Conservation (phyloP, 1,139 yeast species). For the Candida gigantensis region DNA sequence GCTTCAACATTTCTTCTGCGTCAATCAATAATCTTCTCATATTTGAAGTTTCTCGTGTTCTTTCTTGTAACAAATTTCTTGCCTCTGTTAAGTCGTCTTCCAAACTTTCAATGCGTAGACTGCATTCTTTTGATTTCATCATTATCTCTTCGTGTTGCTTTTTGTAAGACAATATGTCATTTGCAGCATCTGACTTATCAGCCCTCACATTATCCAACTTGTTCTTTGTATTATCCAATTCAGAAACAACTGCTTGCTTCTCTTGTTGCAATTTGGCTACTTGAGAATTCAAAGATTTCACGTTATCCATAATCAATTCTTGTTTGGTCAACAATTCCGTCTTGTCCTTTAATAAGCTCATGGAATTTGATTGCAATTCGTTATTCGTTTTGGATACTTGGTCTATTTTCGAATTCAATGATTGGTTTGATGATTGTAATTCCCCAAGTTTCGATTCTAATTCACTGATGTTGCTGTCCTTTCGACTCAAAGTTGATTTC, state of each 20-base stretch:
- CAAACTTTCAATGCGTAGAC: slow-evolving; percentile 59
- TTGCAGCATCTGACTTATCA: slow-evolving; percentile 49
- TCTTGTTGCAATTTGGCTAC: slow-evolving; percentile 47
- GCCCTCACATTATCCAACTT: slow-evolving; percentile 51
- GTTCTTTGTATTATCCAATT: slow-evolving; percentile 51
- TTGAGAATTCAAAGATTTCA: slow-evolving; percentile 33
- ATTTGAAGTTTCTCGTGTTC: slow-evolving; percentile 75
- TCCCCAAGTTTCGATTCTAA: slow-evolving; percentile 39
- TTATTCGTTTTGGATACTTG: slow-evolving; percentile 46
- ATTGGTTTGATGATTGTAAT: slow-evolving; percentile 37
- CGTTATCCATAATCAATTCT: slow-evolving; percentile 38
- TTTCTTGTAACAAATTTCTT: slow-evolving; percentile 70
- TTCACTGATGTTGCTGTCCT: slow-evolving; percentile 51
- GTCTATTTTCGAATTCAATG: slow-evolving; percentile 38
- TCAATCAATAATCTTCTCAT: slow-evolving; percentile 71
- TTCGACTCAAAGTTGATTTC: slow-evolving; percentile 40
- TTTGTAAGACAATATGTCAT: slow-evolving; percentile 58
- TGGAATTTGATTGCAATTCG: slow-evolving; percentile 41
- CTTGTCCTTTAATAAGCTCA: slow-evolving; percentile 36
- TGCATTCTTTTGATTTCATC: slow-evolving; percentile 67
- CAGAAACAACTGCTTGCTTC: slow-evolving; percentile 52
- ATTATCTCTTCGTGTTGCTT: slow-evolving; percentile 79
- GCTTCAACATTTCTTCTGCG: slow-evolving; percentile 58
- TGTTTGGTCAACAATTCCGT: slow-evolving; percentile 40
- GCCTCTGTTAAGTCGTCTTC: slow-evolving; percentile 82